Percentiles rank a stretch among this genome's conserved stretches.
phyloP scores from a whole-genome alignment of 257 asterid species.

The Eustoma russellianum region DNA sequence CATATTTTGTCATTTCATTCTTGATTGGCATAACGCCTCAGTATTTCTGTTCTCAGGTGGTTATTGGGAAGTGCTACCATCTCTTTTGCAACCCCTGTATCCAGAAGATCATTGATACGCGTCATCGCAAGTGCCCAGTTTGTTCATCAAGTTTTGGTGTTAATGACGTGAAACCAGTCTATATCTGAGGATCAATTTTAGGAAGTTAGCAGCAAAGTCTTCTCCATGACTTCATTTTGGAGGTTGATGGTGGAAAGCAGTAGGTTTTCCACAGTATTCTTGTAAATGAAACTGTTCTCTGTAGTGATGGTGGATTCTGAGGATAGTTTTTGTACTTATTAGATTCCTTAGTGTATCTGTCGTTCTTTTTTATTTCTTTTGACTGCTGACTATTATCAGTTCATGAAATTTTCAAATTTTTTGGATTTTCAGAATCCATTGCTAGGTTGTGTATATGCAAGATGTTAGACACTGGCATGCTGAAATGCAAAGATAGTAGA shows the following conservation, averaged over 20 bases:
- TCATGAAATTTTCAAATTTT: neutral
- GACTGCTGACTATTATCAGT: slow-evolving; percentile 1
- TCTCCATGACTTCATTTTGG: neutral
- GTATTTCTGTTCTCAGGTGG: slow-evolving; percentile 53
- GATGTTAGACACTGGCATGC: no score
- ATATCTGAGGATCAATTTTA: slow-evolving; percentile 49
- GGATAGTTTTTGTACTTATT: neutral
- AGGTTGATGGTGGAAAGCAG: neutral
- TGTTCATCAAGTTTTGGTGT: slow-evolving; percentile 81
- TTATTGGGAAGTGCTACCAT: slow-evolving; percentile 90
- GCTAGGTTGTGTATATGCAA: slow-evolving; percentile 2
- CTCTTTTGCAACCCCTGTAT: slow-evolving; percentile 86
- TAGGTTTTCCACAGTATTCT: neutral
- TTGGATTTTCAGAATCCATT: neutral
- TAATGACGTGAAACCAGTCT: slow-evolving; percentile 83
- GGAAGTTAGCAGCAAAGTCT: neutral
- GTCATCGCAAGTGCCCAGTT: slow-evolving; percentile 91
- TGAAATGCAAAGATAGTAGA: no score
- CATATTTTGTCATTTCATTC: no score
- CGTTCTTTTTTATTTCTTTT: slow-evolving; percentile 12
- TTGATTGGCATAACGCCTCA: no score
- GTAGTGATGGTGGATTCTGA: neutral
- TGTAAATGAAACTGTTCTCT: slow-evolving; percentile 6
- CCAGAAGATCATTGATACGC: slow-evolving; percentile 55
- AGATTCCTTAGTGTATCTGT: neutral